Base-by-base conservation (phyloP, 805 yeast species). In the Cyberlindnera nakhonratchasimensis region DNA sequence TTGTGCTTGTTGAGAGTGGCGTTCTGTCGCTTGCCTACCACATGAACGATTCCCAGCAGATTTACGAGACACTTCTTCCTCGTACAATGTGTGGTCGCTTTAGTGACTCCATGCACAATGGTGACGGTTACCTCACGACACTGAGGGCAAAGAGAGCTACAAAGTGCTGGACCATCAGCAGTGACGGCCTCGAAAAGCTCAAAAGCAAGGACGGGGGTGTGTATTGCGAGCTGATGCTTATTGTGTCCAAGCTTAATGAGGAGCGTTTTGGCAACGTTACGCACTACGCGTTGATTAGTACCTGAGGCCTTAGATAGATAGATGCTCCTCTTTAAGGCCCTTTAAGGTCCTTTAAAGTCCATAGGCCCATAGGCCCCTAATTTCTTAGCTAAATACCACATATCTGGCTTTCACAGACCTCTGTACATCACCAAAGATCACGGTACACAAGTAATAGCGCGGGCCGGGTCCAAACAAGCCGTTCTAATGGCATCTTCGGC, bases 261-360 rank as follows among this genome's bases (percentile, higher is more conserved):
- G 88, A 79, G 53, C 68, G 96, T 49, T 82, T 83, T 53, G 86
- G 80, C 46, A 77, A 86, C 21, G 67, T 88, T 50, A 75, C 91
- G 3, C 87, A 93, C 3, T 86, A 85, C 58, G 74, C 89, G 19
- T 68, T 86, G 38, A 79, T 87, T 3, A 71, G 86, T 31, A 72
- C 80, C 1, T 49, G 32, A 42, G 12, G 6, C 5, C 13, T 8
- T 11, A 30, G 18, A 30, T 18, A n/a, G n/a, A n/a, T n/a, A n/a
- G n/a, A n/a, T n/a, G n/a, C n/a, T n/a, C n/a, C n/a, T n/a, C n/a
- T n/a, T n/a, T n/a, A n/a, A n/a, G n/a, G n/a, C n/a, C n/a, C n/a
- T n/a, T n/a, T n/a, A n/a, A n/a, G n/a, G 11, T 23, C 25, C 8
- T 23, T 23, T 11, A 23, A 8, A 23, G 25, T 23, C 11, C 11